Conservation (phyloP, 805 yeast species). For the Clavispora asparagi region DNA sequence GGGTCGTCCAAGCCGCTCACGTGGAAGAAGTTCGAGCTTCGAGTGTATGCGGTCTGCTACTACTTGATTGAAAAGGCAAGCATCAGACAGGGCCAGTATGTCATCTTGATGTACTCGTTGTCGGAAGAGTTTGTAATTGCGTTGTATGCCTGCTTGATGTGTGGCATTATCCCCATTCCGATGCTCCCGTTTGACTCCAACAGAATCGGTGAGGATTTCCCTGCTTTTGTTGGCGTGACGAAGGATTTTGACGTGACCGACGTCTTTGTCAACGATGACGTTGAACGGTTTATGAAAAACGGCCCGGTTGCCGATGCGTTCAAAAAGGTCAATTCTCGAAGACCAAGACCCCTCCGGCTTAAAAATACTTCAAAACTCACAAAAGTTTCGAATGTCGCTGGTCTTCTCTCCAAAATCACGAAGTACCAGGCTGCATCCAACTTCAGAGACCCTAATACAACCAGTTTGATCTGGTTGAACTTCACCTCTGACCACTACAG, state of each 20-base stretch:
- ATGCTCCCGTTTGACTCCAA: slow-evolving; percentile 64
- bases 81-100: slow-evolving; percentile 63
- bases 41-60: slow-evolving; percentile 69
- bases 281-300: slow-evolving; percentile 61
- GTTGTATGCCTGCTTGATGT: slow-evolving; percentile 76
- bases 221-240: slow-evolving; percentile 59
- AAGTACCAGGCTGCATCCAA: slow-evolving; percentile 37
- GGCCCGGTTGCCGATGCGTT: slow-evolving; percentile 59
- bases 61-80: slow-evolving; percentile 64
- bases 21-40: slow-evolving; percentile 79
- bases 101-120: slow-evolving; percentile 77
- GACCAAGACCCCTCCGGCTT: slow-evolving; percentile 42
- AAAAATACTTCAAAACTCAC: slow-evolving; percentile 64
- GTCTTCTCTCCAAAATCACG: slow-evolving; percentile 40
- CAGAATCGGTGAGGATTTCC: slow-evolving; percentile 67
- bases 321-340: slow-evolving; percentile 39
- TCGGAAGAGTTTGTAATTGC: slow-evolving; percentile 84
- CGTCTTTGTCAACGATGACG: slow-evolving; percentile 73
- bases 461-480: slow-evolving; percentile 61
- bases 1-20: slow-evolving; percentile 35
- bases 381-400: slow-evolving; percentile 33
- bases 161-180: slow-evolving; percentile 78
- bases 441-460: slow-evolving; percentile 36
- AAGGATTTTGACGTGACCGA: slow-evolving; percentile 66
- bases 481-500: slow-evolving; percentile 70